Conservation (phyloP, 805 yeast genomes). For the Helenozyma baotianmanensis region DNA sequence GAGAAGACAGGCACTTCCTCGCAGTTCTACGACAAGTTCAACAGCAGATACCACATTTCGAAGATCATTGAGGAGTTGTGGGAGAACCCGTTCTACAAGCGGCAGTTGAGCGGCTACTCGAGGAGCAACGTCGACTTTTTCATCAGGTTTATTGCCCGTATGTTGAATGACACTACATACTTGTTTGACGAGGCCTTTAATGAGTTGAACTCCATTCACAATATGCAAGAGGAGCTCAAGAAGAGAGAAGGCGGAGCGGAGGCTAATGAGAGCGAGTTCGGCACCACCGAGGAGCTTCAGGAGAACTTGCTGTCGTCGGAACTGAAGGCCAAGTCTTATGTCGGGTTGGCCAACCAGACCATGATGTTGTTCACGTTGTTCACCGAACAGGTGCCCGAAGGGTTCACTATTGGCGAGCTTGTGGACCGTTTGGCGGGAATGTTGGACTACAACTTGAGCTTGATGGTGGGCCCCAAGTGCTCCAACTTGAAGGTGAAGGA, state of each 20-base stretch:
- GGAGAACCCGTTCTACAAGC: slow-evolving; percentile 64
- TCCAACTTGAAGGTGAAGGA: slow-evolving; percentile 78
- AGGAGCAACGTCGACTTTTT: slow-evolving; percentile 73
- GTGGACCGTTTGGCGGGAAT: slow-evolving; percentile 93
- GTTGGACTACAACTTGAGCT: slow-evolving; percentile 87
- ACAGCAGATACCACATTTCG: slow-evolving; percentile 82
- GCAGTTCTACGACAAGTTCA: slow-evolving; percentile 95
- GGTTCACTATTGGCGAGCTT: slow-evolving; percentile 82
- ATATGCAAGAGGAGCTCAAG: slow-evolving; percentile 61
- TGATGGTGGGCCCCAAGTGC: slow-evolving; percentile 95
- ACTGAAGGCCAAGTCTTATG: slow-evolving; percentile 71
- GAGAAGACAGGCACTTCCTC: slow-evolving; percentile 95
- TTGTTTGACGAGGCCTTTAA: slow-evolving; percentile 85
- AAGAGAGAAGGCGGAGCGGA: slow-evolving; percentile 36
- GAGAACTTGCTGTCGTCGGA: slow-evolving; percentile 60
- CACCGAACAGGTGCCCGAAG: slow-evolving; percentile 79
- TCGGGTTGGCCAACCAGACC: slow-evolving; percentile 80
- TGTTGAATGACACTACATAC: slow-evolving; percentile 91
- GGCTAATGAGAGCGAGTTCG: slow-evolving; percentile 37
- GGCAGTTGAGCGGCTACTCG: slow-evolving; percentile 66
- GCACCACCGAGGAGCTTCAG: slow-evolving; percentile 57
- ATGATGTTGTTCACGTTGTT: slow-evolving; percentile 74
- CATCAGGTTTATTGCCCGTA: slow-evolving; percentile 86
- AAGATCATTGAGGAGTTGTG: slow-evolving; percentile 78
- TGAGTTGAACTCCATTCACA: slow-evolving; percentile 73